phyloP scores from a whole-genome alignment of 1,139 yeast species.

The Torulaspora globosa region DNA sequence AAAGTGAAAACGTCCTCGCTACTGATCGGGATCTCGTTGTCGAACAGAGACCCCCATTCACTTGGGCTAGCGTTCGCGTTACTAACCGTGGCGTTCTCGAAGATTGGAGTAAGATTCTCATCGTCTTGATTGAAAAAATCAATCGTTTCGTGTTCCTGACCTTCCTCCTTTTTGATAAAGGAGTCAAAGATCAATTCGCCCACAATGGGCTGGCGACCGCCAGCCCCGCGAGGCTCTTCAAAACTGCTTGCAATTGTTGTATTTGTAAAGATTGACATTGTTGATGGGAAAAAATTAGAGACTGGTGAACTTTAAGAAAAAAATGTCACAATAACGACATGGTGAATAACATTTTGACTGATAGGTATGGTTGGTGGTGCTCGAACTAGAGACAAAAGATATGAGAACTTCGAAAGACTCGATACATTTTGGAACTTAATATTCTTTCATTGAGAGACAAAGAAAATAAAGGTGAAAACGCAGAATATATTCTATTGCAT shows the following conservation, averaged over 20 bases:
- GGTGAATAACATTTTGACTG: slow-evolving; percentile 1
- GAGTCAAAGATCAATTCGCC: slow-evolving; percentile 45
- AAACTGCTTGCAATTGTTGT: not conserved
- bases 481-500: slow-evolving; percentile 7
- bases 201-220: slow-evolving; percentile 30
- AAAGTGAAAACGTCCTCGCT: slow-evolving; percentile 32
- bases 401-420: slow-evolving; percentile 1
- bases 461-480: slow-evolving; percentile 3
- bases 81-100: slow-evolving; percentile 35
- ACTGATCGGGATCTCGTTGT: slow-evolving; percentile 39
- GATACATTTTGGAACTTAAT: not conserved
- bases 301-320: not conserved
- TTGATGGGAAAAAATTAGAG: not conserved
- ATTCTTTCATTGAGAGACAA: slow-evolving; percentile 1
- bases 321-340: slow-evolving; percentile 10
- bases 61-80: slow-evolving; percentile 18
- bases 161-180: slow-evolving; percentile 33
- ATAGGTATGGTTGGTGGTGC: not conserved
- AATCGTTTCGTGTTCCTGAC: slow-evolving; percentile 23
- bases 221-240: not conserved
- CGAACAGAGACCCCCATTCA: slow-evolving; percentile 60
- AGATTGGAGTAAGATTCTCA: slow-evolving; percentile 58
- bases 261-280: slow-evolving; percentile 9
- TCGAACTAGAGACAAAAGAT: not conserved
- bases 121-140: slow-evolving; percentile 53